These are phyloP conservation scores for Phialocephala subalpina DNA, from an alignment of 2,329 filamentous ascomycete species.

Conservation along the genomic window DNA sequence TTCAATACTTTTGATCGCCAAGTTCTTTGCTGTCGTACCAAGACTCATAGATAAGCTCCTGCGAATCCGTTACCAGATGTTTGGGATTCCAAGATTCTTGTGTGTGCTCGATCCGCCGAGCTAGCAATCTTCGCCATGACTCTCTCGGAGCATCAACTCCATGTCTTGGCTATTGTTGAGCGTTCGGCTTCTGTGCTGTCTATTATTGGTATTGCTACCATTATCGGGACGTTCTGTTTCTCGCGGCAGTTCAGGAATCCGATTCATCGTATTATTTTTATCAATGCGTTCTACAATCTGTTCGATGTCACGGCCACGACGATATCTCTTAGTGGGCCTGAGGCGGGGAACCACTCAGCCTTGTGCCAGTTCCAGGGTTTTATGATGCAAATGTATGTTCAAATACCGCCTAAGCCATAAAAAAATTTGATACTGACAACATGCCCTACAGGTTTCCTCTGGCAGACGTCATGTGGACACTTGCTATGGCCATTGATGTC, in stretches of 20 bases:
- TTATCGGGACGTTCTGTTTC: constrained; percentile 72
- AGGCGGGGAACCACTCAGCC: constrained; percentile 38
- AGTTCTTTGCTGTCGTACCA: background rate
- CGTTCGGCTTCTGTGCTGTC: constrained; percentile 74
- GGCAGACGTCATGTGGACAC: constrained; percentile 75
- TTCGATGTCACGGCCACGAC: constrained; percentile 54
- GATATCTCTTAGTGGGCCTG: constrained; percentile 48
- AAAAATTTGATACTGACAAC: no score
- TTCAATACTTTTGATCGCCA: background rate
- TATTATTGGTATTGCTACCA: constrained; percentile 72
- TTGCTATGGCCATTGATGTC: constrained; percentile 83
- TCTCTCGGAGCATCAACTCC: constrained; percentile 48
- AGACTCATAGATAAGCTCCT: background rate
- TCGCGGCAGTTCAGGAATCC: constrained; percentile 79
- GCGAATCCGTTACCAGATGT: background rate
- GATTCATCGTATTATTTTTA: constrained; percentile 84
- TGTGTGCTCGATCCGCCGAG: background rate
- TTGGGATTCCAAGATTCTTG: no score
- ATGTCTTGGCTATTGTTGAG: constrained; percentile 67
- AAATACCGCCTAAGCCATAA: no score
- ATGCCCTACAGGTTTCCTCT: constrained; percentile 69
- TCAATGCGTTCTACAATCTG: constrained; percentile 83
- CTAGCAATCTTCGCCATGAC: constrained; percentile 10
- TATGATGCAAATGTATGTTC: constrained; percentile 79
- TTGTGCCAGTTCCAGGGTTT: constrained; percentile 76